Evolutionary conservation across 1,139 yeast species (phyloP).

Genomic region (Candida neerlandica): DNA sequence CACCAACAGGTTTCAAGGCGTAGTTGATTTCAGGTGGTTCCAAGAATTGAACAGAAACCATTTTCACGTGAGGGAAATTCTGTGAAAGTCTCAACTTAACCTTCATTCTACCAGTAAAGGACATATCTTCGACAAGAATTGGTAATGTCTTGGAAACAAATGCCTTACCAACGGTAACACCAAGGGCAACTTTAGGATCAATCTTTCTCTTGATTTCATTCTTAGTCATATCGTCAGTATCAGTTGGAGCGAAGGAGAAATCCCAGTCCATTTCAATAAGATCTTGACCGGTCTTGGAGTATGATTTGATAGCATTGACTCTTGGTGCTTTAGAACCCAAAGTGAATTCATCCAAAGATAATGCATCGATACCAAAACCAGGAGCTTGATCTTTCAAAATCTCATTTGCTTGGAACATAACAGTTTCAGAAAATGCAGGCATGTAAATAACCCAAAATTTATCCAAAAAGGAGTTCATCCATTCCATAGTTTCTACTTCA

Average conservation of each 20-base stretch:
- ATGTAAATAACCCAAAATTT: constrained; percentile 86
- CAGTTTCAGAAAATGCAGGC: constrained; percentile 83
- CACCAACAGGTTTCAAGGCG: constrained; percentile 84
- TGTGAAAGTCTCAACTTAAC: constrained; percentile 62
- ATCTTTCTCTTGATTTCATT: constrained; percentile 68
- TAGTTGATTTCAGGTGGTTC: constrained; percentile 80
- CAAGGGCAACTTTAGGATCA: constrained; percentile 78
- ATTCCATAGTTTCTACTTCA: constrained; percentile 71
- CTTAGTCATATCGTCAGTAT: constrained; percentile 80
- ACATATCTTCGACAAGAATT: constrained; percentile 75
- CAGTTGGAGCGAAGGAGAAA: constrained; percentile 77
- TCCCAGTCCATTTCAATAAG: constrained; percentile 83
- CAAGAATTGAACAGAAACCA: constrained; percentile 69
- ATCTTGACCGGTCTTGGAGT: constrained; percentile 66
- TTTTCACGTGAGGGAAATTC: constrained; percentile 72
- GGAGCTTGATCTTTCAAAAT: constrained; percentile 72
- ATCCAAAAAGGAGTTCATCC: constrained; percentile 75
- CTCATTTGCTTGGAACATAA: constrained; percentile 65
- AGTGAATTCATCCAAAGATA: constrained; percentile 74
- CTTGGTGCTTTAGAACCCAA: constrained; percentile 80
- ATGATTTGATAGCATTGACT: constrained; percentile 69
- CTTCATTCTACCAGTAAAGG: constrained; percentile 71
- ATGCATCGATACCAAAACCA: constrained; percentile 76
- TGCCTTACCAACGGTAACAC: constrained; percentile 78
- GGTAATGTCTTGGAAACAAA: constrained; percentile 76